These are phyloP conservation scores for Colletotrichum lentis DNA, from an alignment of 2,329 filamentous ascomycete species.

Conservation along the genomic window DNA sequence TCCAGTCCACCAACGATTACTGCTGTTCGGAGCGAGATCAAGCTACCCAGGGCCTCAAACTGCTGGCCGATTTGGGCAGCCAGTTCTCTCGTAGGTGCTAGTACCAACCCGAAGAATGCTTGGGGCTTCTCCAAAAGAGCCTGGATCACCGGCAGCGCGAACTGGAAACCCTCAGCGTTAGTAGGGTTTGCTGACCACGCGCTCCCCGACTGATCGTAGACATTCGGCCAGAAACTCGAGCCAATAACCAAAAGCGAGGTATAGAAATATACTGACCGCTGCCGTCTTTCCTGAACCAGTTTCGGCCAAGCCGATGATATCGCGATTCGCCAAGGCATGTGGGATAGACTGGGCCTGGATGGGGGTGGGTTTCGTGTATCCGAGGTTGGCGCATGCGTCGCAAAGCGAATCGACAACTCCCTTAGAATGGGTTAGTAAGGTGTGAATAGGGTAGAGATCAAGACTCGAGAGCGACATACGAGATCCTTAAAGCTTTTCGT, in stretches of 20 bases:
- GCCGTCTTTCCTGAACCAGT: constrained; percentile 97
- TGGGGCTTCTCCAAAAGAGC: constrained; percentile 88
- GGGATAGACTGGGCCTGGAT: constrained; percentile 91
- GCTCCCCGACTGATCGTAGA: background rate
- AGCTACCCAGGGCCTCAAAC: constrained; percentile 85
- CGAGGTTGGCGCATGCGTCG: constrained; percentile 83
- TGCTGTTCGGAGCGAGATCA: constrained; percentile 86
- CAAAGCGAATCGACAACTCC: constrained; percentile 87
- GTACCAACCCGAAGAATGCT: constrained; percentile 83
- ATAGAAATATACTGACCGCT: constrained; percentile 53
- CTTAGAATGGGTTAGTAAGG: constrained; percentile 49
- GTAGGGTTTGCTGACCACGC: background rate
- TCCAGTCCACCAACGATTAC: constrained; percentile 94
- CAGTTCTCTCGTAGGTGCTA: constrained; percentile 92
- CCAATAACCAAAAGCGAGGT: background rate
- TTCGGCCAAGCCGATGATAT: constrained; percentile 93
- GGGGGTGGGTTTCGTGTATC: constrained; percentile 85
- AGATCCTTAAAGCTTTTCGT: constrained; percentile 73
- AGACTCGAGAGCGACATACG: constrained; percentile 46
- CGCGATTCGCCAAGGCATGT: constrained; percentile 77
- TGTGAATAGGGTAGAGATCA: no score
- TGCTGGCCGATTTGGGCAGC: constrained; percentile 89
- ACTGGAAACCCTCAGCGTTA: constrained; percentile 50
- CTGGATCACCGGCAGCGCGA: constrained; percentile 91
- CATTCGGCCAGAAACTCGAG: background rate